Base-by-base conservation (phyloP, 208 protist genomes). In the Borovskyia barvae region DNA sequence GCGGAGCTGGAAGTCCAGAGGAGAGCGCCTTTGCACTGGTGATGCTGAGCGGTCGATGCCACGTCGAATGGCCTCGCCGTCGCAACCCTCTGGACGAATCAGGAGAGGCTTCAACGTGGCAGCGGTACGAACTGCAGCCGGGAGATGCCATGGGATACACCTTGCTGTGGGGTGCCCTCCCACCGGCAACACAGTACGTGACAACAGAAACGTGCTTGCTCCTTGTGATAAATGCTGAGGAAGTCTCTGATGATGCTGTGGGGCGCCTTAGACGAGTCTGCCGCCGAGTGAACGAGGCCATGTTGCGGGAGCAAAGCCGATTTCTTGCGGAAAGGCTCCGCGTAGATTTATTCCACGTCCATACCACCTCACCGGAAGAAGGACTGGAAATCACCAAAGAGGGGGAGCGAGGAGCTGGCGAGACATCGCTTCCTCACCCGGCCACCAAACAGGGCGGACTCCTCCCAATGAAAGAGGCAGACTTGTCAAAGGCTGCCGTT, bases 141-240 rank as follows among this genome's bases (percentile, higher is more conserved):
- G 69, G 72, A 12, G 87, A 93, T 42, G 42, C 72, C 1, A 75
- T 93, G 65, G 80, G 72, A 1, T 61, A 84, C 42, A 66, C 65
- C 9, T 29, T 85, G 14, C 72, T 76, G 15, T 66, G 69, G 61
- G 52, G 3, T 4, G 75, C 73, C 6, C 71, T 93, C 22, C 87
- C 87, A 1, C 26, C 54, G 5, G 78, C 52, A n/a, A 54, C 87
- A 4, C 67, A 62, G 28, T 93, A 89, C 57, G 49, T 90, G 15
- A 75, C 75, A 17, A 50, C 39, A 4, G 75, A 78, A 53, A 72
- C 67, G 9, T 89, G 72, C 49, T 68, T 57, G 36, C n/a, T 87
- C 22, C 42, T 71, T 8, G 19, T 91, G 32, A 52, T 60, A 2
- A 24, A 49, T 2, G 20, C 32, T 8, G 58, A 78, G 17, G 49